phyloP scores from a whole-genome alignment of 2,329 filamentous ascomycete species.

The Trichoderma sp. region DNA sequence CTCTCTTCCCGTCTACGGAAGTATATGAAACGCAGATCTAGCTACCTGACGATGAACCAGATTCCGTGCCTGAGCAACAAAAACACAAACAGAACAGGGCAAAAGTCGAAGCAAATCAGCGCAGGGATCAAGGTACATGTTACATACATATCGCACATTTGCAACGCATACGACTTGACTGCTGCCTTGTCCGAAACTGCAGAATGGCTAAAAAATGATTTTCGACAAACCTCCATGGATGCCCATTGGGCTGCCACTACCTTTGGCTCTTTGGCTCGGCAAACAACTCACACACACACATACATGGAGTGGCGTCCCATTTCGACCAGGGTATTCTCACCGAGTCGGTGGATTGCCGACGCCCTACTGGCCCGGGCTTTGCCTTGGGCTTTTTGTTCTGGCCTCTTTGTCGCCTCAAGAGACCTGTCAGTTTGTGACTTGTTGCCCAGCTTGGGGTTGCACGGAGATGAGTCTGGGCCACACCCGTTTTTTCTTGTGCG shows the following conservation, averaged over 20 bases:
- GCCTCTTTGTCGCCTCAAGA: background rate
- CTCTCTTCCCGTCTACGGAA: background rate
- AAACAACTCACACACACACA: background rate
- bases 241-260: constrained; percentile 6
- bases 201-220: background rate
- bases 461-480: background rate
- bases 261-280: background rate
- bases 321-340: constrained; percentile 7
- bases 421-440: constrained; percentile 10
- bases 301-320: background rate
- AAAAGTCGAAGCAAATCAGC: background rate
- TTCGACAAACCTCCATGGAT: background rate
- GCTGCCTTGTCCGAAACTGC: background rate
- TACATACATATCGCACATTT: background rate
- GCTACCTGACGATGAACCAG: background rate
- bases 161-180: background rate
- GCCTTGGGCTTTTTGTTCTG: background rate
- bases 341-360: constrained; percentile 14
- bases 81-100: background rate
- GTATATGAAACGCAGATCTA: background rate
- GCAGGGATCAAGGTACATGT: background rate
- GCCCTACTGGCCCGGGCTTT: background rate
- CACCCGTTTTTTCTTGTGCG: background rate
- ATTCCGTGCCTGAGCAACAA: background rate
- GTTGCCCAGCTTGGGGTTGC: background rate